Evolutionary conservation across 2,329 filamentous ascomycete species (phyloP).

Genomic region (Didymella arachidicola): DNA sequence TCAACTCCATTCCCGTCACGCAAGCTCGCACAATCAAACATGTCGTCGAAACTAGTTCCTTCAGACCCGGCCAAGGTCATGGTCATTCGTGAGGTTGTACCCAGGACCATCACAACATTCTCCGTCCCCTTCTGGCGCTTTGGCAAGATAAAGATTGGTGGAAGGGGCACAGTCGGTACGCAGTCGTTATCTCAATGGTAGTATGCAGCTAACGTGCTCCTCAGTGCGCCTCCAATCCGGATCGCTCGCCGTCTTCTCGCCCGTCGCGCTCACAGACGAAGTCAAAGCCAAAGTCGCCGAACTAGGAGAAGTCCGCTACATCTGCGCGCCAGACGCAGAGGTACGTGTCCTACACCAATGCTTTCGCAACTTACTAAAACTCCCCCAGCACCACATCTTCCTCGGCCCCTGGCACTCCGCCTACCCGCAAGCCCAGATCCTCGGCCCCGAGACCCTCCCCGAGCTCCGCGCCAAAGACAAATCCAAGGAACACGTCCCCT

Average conservation of each 20-base stretch:
- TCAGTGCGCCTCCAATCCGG: slow-evolving; percentile 80
- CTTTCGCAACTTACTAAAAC: neutral
- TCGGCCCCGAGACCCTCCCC: slow-evolving; percentile 82
- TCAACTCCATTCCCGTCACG: neutral
- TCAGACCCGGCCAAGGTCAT: slow-evolving; percentile 81
- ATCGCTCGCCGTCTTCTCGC: slow-evolving; percentile 87
- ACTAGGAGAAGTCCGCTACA: slow-evolving; percentile 75
- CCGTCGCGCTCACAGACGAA: slow-evolving; percentile 81
- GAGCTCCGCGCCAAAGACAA: slow-evolving; percentile 75
- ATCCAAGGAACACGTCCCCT: slow-evolving; percentile 65
- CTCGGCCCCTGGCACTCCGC: slow-evolving; percentile 82
- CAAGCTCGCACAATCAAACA: slow-evolving; percentile 25
- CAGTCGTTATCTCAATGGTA: neutral
- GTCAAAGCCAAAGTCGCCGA: slow-evolving; percentile 70
- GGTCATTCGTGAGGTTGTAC: slow-evolving; percentile 86
- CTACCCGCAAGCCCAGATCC: slow-evolving; percentile 79
- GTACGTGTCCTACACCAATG: slow-evolving; percentile 22
- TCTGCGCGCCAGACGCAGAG: slow-evolving; percentile 86
- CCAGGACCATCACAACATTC: slow-evolving; percentile 74
- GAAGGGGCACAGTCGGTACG: slow-evolving; percentile 82
- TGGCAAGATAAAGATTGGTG: slow-evolving; percentile 81
- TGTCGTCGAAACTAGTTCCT: slow-evolving; percentile 54
- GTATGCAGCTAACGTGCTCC: slow-evolving; percentile 13
- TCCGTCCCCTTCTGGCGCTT: slow-evolving; percentile 86
- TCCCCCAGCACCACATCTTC: slow-evolving; percentile 81